phyloP scores from a whole-genome alignment of 805 yeast genomes.

The Saccharomycopsis sp. region DNA sequence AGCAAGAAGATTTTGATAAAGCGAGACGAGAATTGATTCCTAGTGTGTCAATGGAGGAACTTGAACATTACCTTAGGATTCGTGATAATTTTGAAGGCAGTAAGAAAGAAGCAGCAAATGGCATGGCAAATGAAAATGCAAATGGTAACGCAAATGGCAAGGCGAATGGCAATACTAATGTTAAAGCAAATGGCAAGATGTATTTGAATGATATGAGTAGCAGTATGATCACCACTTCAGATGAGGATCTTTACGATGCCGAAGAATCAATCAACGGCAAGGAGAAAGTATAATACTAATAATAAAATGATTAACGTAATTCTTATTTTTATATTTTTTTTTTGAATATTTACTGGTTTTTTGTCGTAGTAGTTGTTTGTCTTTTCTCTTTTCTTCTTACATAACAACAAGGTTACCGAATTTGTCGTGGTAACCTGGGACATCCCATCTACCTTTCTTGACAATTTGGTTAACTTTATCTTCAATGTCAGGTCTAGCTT shows the following conservation, averaged over 20 bases:
- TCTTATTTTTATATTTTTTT: too few species aligned
- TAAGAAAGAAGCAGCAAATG: conserved; percentile 7
- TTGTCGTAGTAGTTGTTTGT: background rate
- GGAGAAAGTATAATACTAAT: background rate
- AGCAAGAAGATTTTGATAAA: conserved; percentile 65
- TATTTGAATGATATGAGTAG: background rate
- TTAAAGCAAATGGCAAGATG: background rate
- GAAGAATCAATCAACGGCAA: background rate
- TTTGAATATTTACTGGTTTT: background rate
- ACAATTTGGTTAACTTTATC: conserved; percentile 93
- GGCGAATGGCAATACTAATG: background rate
- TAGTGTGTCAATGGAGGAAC: conserved; percentile 81
- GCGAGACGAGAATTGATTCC: conserved; percentile 71
- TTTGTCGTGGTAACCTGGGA: conserved; percentile 97
- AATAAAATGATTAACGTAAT: background rate
- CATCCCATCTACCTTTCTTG: conserved; percentile 94
- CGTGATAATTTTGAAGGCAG: conserved; percentile 50
- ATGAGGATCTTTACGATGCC: background rate
- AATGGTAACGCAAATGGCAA: background rate
- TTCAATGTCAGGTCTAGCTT: conserved; percentile 96
- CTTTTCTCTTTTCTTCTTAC: conserved; percentile 30
- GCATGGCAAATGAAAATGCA: background rate
- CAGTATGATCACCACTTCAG: background rate
- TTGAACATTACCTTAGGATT: conserved; percentile 73
- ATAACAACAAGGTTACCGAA: conserved; percentile 95